Conservation (phyloP, 768 basidiomycete genomes). For the Calocybe gangraenosa region DNA sequence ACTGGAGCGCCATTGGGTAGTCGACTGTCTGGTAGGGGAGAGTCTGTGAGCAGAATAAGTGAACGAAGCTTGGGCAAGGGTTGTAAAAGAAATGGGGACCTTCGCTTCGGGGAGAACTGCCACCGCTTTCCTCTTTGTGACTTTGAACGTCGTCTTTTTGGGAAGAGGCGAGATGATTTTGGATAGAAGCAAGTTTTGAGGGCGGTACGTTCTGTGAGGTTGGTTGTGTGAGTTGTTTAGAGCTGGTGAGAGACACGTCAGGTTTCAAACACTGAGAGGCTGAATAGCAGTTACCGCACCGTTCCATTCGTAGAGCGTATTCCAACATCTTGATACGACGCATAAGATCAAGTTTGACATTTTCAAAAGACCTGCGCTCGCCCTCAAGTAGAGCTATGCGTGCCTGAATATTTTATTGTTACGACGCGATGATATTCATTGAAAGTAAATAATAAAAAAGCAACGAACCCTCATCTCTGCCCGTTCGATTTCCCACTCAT, state of each 20-base stretch:
- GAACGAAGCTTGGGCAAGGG: conserved; percentile 6
- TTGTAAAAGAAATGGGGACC: conserved; percentile 35
- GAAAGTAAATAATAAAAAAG: conserved; percentile 15
- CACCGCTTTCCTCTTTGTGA: conserved; percentile 75
- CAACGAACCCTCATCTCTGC: conserved; percentile 94
- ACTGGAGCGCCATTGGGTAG: conserved; percentile 55
- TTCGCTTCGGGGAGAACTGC: conserved; percentile 83
- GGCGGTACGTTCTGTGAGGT: conserved; percentile 56
- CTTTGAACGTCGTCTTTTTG: conserved; percentile 71
- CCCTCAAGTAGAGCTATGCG: conserved; percentile 97
- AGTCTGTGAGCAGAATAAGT: conserved; percentile 43
- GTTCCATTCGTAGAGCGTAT: conserved; percentile 93
- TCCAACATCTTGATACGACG: conserved; percentile 99
- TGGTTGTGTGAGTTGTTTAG: conserved; percentile 73
- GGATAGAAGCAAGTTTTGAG: conserved; percentile 60
- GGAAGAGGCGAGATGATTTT: conserved; percentile 46
- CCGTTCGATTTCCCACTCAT: conserved; percentile 99
- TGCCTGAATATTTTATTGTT: conserved; percentile 50
- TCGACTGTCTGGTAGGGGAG: conserved; percentile 67
- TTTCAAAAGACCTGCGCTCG: conserved; percentile 95
- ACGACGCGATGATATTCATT: conserved; percentile 24
- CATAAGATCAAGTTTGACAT: conserved; percentile 92
- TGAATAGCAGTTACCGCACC: conserved; percentile 48
- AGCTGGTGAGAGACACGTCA: conserved; percentile 47
- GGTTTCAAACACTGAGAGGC: conserved; percentile 15